Percentiles rank a stretch among this genome's conserved stretches.
phyloP scores from a whole-genome alignment of 768 basidiomycete species.

The Gymnopilus junonius region DNA sequence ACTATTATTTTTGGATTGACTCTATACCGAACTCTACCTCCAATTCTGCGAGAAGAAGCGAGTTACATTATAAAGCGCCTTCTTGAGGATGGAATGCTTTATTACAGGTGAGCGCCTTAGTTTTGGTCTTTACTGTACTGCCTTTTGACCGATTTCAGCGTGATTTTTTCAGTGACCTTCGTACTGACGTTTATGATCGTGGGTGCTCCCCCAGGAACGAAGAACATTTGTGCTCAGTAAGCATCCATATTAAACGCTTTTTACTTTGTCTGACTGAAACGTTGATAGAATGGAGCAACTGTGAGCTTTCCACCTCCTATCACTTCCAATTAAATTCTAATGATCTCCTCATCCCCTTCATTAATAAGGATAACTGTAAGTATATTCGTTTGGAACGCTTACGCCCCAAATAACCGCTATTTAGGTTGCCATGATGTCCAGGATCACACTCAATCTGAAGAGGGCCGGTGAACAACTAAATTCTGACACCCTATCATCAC shows the following conservation, averaged over 20 bases:
- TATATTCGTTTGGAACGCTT: not conserved
- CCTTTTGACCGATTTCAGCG: constrained; percentile 28
- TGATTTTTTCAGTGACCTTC: constrained; percentile 48
- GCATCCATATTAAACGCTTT: constrained; percentile 6
- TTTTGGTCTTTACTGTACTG: not conserved
- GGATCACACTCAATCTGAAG: constrained; percentile 65
- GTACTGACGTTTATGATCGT: constrained; percentile 52
- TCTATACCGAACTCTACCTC: constrained; percentile 40
- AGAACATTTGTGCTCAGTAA: constrained; percentile 53
- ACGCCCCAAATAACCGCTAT: constrained; percentile 12
- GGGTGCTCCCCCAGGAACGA: constrained; percentile 44
- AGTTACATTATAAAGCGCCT: constrained; percentile 45
- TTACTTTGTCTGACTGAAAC: not conserved
- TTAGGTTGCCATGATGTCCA: constrained; percentile 66
- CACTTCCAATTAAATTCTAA: not conserved
- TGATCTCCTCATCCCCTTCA: not conserved
- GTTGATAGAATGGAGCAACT: constrained; percentile 40
- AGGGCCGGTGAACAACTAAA: constrained; percentile 35
- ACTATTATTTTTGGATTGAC: constrained; percentile 46
- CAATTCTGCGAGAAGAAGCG: constrained; percentile 34
- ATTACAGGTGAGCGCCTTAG: constrained; percentile 40
- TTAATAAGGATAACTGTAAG: constrained; percentile 18
- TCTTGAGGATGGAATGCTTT: constrained; percentile 50
- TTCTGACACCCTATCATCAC: constrained; percentile 11
- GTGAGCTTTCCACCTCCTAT: constrained; percentile 26